Conservation (phyloP, 176 grass and related monocot species). For the Cymbopogon citratus region DNA sequence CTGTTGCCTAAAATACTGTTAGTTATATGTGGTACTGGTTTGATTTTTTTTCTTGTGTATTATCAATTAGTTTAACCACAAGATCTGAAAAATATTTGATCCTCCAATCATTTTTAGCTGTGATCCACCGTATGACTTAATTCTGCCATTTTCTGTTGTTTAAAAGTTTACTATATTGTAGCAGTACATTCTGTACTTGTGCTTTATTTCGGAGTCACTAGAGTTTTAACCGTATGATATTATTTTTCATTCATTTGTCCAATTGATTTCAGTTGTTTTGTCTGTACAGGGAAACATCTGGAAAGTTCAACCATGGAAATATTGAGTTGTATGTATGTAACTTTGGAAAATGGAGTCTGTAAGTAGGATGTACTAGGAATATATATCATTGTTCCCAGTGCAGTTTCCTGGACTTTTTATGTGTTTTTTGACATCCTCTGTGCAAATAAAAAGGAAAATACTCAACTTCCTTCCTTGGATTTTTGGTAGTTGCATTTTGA, state of each 20-base stretch:
- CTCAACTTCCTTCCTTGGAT: not conserved
- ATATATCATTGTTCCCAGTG: not conserved
- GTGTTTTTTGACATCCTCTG: not conserved
- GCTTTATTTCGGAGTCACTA: not conserved
- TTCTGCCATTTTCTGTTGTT: not conserved
- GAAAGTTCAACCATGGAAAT: not conserved
- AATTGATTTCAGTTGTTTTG: not conserved
- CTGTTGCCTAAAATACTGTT: not conserved
- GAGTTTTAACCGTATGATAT: not conserved
- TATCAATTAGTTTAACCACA: not conserved
- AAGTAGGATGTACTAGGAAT: not conserved
- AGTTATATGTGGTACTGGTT: not conserved
- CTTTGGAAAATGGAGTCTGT: not conserved
- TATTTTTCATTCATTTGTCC: not conserved
- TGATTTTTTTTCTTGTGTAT: not conserved
- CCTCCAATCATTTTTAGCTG: not conserved
- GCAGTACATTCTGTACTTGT: not conserved
- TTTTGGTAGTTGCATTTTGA: not conserved
- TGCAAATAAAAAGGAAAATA: not conserved
- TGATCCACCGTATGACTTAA: not conserved
- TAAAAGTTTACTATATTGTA: not conserved
- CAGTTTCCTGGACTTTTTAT: not conserved
- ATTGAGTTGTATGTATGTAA: not conserved
- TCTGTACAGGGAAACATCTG: not conserved
- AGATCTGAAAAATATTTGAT: not conserved